These are phyloP conservation scores for Harringtonia aguacate DNA, from an alignment of 2,329 filamentous ascomycete species.

Conservation along the genomic window DNA sequence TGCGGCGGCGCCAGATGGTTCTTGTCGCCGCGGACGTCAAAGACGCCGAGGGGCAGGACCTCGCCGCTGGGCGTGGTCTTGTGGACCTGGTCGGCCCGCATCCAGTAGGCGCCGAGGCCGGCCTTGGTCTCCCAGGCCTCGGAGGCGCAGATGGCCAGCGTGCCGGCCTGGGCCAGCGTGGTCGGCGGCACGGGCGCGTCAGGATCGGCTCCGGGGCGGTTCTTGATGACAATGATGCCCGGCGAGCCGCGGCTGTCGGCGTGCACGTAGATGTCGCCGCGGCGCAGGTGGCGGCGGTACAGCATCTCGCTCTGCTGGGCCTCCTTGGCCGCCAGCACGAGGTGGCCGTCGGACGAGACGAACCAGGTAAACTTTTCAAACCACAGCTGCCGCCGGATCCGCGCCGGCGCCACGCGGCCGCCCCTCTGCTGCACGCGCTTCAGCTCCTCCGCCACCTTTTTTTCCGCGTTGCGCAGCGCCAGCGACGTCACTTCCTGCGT, in stretches of 20 bases:
- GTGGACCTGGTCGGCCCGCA: slow-evolving; percentile 77
- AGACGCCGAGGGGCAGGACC: slow-evolving; percentile 66
- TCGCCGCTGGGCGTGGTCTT: slow-evolving; percentile 75
- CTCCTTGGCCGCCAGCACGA: slow-evolving; percentile 84
- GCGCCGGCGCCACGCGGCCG: slow-evolving; percentile 73
- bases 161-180: slow-evolving; percentile 83
- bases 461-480: slow-evolving; percentile 81
- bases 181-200: slow-evolving; percentile 85
- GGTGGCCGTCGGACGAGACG: slow-evolving; percentile 87
- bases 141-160: slow-evolving; percentile 73
- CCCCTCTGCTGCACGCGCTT: slow-evolving; percentile 84
- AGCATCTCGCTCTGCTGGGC: slow-evolving; percentile 81
- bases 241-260: slow-evolving; percentile 79
- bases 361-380: slow-evolving; percentile 98
- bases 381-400: slow-evolving; percentile 77
- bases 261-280: slow-evolving; percentile 86
- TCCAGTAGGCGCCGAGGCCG: slow-evolving; percentile 94
- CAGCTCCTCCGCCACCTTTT: slow-evolving; percentile 76
- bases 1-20: slow-evolving; percentile 84
- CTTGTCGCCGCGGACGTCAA: slow-evolving; percentile 76
- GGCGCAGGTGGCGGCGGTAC: slow-evolving; percentile 77
- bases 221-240: slow-evolving; percentile 74
- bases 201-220: slow-evolving; percentile 56
- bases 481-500: slow-evolving; percentile 71
- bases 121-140: slow-evolving; percentile 95